Base-by-base conservation (phyloP, 2,329 filamentous ascomycete genomes). In the Cladophialophora bantiana region DNA sequence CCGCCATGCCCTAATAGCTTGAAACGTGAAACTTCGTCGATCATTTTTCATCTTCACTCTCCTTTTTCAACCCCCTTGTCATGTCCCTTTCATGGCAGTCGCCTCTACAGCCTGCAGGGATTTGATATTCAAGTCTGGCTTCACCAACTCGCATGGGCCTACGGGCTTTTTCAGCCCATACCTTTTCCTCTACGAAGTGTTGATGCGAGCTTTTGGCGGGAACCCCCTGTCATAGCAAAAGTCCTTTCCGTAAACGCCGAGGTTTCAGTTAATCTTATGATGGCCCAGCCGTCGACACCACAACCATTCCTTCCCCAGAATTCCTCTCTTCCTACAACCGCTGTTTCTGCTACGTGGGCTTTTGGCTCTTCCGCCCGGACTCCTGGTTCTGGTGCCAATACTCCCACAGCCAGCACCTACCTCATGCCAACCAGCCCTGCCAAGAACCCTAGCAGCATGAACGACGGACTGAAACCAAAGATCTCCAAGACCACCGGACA, bases 391-490 rank as follows among this genome's bases (percentile, higher is more conserved):
- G 71, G 64, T 36, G 57, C 69, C 12, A 70, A 68, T 58, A 73
- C 71, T 54, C 71, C 71, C 12, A 71, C 68, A 2, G 67, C 55
- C 42, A 70, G 59, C 76, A 93, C 94, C 31, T 97, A 94, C 81
- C 89, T 97, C 75, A 95, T 98, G 92, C 90, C 93, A 18, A 91
- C 92, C 75, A 93, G 90, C 69, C 92, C 93, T 13, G 83, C 89
- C 66, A 92, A 90, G 77, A 86, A 84, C 73, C 84, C 86, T 65
- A 79, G 81, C 67, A 82, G 84, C 20, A 84, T 84, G 67, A 84
- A 84, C 64, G 93, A 96, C 76, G 89, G 88, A 70, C 38, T 60
- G 38, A 73, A 69, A 56, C 94, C 94, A 40, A 91, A 90, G 77
- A 91, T 97, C 68, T 94, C 87, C 42, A 89, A 90, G 74, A 92